Conservation (phyloP, 768 basidiomycete genomes). For the Hydnomerulius pinastri region DNA sequence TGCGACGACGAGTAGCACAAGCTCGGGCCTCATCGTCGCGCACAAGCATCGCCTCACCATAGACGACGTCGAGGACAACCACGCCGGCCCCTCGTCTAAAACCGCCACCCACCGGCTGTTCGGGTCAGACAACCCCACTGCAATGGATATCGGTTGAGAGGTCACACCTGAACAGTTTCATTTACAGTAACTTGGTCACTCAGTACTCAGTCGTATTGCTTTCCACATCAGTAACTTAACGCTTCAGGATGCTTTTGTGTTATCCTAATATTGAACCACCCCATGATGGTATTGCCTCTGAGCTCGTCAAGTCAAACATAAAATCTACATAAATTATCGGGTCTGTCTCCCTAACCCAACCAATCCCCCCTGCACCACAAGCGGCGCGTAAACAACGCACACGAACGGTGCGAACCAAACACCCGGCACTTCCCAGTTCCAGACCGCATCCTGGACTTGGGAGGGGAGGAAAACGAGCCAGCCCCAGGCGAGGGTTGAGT, state of each 20-base stretch:
- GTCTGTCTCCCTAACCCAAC: too few species aligned
- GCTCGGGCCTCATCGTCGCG: slow-evolving; percentile 13
- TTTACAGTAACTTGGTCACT: neutral
- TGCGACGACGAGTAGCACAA: neutral
- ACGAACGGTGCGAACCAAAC: slow-evolving; percentile 86
- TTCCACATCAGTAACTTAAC: neutral
- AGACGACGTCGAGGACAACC: slow-evolving; percentile 53
- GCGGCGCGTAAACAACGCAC: slow-evolving; percentile 75
- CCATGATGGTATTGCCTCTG: too few species aligned
- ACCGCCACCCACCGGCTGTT: slow-evolving; percentile 34
- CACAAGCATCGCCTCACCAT: slow-evolving; percentile 28
- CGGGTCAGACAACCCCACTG: slow-evolving; percentile 47
- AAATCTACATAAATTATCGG: too few species aligned
- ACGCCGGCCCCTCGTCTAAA: slow-evolving; percentile 39
- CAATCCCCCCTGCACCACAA: slow-evolving; percentile 70
- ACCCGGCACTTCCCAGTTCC: slow-evolving; percentile 78
- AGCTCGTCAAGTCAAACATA: too few species aligned
- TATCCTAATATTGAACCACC: too few species aligned
- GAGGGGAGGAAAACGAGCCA: slow-evolving; percentile 54
- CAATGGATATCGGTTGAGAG: slow-evolving; percentile 35
- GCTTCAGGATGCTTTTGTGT: too few species aligned
- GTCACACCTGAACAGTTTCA: too few species aligned
- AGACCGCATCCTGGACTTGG: slow-evolving; percentile 54
- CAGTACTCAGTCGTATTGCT: slow-evolving; percentile 17
- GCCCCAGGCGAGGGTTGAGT: slow-evolving; percentile 52